Conservation (phyloP, 345 rosid species). For the Eucalyptus guilfoylei region DNA sequence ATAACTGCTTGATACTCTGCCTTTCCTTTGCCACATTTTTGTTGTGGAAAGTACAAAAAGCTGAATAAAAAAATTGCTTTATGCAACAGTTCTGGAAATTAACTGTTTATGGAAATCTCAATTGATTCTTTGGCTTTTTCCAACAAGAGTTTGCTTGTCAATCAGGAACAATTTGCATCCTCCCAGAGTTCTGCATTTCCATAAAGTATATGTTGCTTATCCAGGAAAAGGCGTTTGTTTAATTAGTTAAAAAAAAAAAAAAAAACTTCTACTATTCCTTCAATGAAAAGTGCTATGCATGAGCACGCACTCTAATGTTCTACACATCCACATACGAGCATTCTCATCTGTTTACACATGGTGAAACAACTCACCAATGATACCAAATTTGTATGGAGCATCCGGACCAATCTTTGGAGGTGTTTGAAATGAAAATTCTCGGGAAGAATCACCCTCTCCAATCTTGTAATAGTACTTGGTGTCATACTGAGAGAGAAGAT, state of each 20-base stretch:
- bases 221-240: background rate
- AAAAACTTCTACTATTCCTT: background rate
- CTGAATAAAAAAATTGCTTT: background rate
- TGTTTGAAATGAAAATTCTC: constrained; percentile 86
- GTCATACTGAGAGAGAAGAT: constrained; percentile 35
- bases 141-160: background rate
- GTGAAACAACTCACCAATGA: constrained; percentile 58
- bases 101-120: background rate
- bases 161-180: background rate
- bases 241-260: background rate
- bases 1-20: background rate
- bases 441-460: constrained; percentile 50
- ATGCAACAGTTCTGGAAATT: background rate
- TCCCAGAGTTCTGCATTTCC: background rate
- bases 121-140: background rate
- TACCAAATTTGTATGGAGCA: constrained; percentile 81
- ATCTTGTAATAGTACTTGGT: constrained; percentile 86
- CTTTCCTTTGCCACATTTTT: background rate
- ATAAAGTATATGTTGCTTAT: background rate
- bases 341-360: background rate
- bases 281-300: background rate
- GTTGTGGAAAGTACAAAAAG: background rate
- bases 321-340: background rate
- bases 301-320: background rate
- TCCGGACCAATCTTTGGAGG: constrained; percentile 74